Percentiles rank a stretch among this genome's conserved stretches.
These are phyloP conservation scores for Gaertneriomyces sp. DNA, from an alignment of 192 early-diverging fungal species.

Conservation along the genomic window DNA sequence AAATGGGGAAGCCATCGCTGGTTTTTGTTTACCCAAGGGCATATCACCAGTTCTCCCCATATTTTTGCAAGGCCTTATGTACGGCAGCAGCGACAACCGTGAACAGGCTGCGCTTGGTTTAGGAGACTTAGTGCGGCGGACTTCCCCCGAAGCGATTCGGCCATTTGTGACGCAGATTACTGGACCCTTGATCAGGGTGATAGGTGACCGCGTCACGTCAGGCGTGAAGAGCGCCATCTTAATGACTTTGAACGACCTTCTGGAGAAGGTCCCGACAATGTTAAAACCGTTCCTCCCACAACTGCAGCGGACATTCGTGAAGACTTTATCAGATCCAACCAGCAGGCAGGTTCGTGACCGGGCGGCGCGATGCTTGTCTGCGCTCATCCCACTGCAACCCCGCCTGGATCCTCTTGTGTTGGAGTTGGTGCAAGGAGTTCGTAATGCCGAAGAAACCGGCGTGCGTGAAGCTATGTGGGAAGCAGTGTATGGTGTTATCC, in stretches of 20 bases:
- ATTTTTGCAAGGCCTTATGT: constrained; percentile 89
- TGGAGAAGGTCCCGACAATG: constrained; percentile 79
- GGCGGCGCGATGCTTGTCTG: constrained; percentile 72
- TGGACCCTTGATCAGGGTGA: constrained; percentile 94
- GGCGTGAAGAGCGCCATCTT: constrained; percentile 93
- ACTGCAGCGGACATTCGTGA: constrained; percentile 94
- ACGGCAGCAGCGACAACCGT: constrained; percentile 75
- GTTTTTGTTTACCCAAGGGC: constrained; percentile 88
- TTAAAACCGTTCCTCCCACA: constrained; percentile 98
- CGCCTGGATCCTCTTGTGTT: constrained; percentile 75
- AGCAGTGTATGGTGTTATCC: constrained; percentile 68
- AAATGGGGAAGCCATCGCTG: constrained; percentile 52
- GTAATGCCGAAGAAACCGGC: constrained; percentile 56
- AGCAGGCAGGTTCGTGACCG: constrained; percentile 69
- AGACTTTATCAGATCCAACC: constrained; percentile 75
- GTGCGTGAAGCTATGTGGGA: constrained; percentile 68
- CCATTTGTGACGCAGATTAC: constrained; percentile 94
- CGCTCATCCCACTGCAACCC: constrained; percentile 68
- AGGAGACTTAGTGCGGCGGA: constrained; percentile 69
- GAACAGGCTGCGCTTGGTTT: constrained; percentile 85
- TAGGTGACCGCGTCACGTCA: constrained; percentile 88
- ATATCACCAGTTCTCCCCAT: constrained; percentile 86
- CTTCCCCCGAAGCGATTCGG: constrained; percentile 71
- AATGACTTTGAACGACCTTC: constrained; percentile 66
- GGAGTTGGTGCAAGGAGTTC: constrained; percentile 68